Conservation (phyloP, 148 eudicot genomes). For the Fagopyrum esculentum region DNA sequence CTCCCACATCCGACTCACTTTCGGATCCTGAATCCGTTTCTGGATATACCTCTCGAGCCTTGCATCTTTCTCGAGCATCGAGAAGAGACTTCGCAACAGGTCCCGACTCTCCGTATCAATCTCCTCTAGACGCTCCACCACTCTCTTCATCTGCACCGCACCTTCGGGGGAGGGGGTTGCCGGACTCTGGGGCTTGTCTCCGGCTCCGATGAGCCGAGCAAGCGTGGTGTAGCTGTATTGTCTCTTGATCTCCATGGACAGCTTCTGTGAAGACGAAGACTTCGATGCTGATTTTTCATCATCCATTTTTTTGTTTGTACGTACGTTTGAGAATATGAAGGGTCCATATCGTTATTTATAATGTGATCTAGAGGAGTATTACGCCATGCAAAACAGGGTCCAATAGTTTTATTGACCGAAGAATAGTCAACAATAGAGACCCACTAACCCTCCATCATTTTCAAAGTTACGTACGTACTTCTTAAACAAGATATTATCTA, state of each 20-base stretch:
- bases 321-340: too few relatives aligned
- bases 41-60: constrained; percentile 17
- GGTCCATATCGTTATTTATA: too few relatives aligned
- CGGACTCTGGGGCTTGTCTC: neutral
- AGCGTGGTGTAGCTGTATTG: neutral
- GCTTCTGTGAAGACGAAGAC: neutral
- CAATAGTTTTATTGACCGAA: too few relatives aligned
- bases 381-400: too few relatives aligned
- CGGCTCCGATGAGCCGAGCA: neutral
- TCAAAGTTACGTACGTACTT: too few relatives aligned
- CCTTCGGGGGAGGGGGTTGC: constrained; percentile 13
- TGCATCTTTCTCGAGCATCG: constrained; percentile 23
- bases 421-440: too few relatives aligned
- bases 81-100: constrained; percentile 15
- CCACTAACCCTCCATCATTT: too few relatives aligned
- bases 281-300: too few relatives aligned
- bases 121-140: constrained; percentile 20
- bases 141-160: constrained; percentile 14
- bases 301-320: too few relatives aligned
- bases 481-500: too few relatives aligned
- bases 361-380: too few relatives aligned
- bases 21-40: constrained; percentile 22
- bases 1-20: constrained; percentile 27
- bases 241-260: neutral
- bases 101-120: constrained; percentile 24